Evolutionary conservation across 1,284 basidiomycete species (phyloP), one percentile per base, ranked within the genome.

Genomic region (Irpex rosettiformis): DNA sequence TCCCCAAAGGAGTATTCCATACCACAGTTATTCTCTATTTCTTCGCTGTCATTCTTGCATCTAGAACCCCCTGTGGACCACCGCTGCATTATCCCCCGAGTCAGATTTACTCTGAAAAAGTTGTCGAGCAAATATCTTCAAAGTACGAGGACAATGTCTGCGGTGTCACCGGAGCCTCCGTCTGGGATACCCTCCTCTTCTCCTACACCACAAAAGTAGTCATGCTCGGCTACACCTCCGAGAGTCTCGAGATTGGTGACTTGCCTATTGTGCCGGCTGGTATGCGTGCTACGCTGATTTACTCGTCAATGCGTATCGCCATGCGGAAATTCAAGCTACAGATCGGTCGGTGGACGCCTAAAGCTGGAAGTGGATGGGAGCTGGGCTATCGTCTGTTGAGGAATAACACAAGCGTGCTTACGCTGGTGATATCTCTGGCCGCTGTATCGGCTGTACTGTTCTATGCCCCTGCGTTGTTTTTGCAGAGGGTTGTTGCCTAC

Each of bases 141-240:
- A 69, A 66, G 21, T 80, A 83, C 43, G 69, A 79, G 33, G 80
- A 85, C 63, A 92, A 92, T 62, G 89, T 91, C 11, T 85, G 81
- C 55, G 88, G 87, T 2, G 61, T 80, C 27, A 75, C 80, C 52
- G 70, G 65, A 48, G 72, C 71, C 8, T 73, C 72, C 13, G 78
- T 86, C 1, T 83, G 81, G 73, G 83, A 82, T 55, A 76, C 77
- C 56, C 71, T 93, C 3, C 70, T 93, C 8, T 96, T 95, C 73
- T 86, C 85, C 11, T 94, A 93, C 70, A 91, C 89, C 25, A 92
- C 89, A 1, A 86, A 88, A 62, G 90, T 95, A 5, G 85, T 95
- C 58, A 85, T 86, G 81, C 84, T 92, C 48, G 92, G 92, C 3
- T 85, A 92, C 70, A 79, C 78, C 6, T 78, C 87, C 3, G 79